Evolutionary conservation across 352 stramenopile genomes (phyloP).

Genomic region (Elongisporangium anandrum): DNA sequence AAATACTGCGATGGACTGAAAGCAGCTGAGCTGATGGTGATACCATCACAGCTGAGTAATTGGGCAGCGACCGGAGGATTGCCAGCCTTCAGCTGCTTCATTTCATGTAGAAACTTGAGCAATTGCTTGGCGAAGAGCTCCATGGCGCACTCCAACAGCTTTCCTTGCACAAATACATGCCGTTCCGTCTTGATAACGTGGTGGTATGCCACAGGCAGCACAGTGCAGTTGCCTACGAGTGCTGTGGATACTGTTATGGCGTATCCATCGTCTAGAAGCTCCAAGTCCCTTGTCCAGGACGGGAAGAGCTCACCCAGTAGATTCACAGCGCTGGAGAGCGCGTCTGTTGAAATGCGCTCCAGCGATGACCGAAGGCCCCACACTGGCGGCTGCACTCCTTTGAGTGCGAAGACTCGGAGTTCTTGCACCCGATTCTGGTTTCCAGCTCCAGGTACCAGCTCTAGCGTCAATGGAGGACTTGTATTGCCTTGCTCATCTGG

Average conservation of each 20-base stretch:
- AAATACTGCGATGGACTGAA: constrained; percentile 6
- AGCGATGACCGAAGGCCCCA: constrained; percentile 20
- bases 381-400: constrained; percentile 3
- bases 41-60: constrained; percentile 10
- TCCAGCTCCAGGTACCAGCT: not conserved
- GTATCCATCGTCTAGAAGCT: constrained; percentile 19
- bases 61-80: constrained; percentile 1
- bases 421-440: constrained; percentile 6
- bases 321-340: not conserved
- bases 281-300: constrained; percentile 2
- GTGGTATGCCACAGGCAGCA: constrained; percentile 4
- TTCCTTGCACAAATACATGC: constrained; percentile 33
- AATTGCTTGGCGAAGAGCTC: constrained; percentile 44
- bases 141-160: constrained; percentile 41
- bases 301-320: not conserved
- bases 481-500: not conserved
- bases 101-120: constrained; percentile 35
- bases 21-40: constrained; percentile 7
- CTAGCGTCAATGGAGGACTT: not conserved
- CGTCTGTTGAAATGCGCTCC: constrained; percentile 1
- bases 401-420: constrained; percentile 5
- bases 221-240: constrained; percentile 18
- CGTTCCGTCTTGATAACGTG: constrained; percentile 19
- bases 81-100: constrained; percentile 8
- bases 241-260: constrained; percentile 12